Evolutionary conservation across 495 filamentous ascomycete genomes (phyloP).

Genomic region (Amniculicola lignicola): DNA sequence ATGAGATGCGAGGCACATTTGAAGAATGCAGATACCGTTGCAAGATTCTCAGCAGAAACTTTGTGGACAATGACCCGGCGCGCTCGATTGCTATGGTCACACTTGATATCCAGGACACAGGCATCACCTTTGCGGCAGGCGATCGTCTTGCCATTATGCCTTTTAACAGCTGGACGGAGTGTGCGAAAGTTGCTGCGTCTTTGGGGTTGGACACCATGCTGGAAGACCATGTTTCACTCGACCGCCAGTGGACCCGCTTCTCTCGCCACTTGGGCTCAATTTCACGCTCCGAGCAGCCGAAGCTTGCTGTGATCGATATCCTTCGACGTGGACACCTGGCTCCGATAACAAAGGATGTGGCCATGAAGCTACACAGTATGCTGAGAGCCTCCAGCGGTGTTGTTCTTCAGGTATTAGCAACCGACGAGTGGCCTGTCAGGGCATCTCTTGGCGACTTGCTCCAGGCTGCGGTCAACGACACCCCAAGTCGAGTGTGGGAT

Average conservation of each 20-base stretch:
- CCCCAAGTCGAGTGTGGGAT: conserved; percentile 48
- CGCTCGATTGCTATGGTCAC: conserved; percentile 48
- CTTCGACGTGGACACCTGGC: conserved; percentile 48
- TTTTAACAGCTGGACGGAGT: conserved; percentile 49
- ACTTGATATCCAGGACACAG: conserved; percentile 48
- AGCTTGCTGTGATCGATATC: conserved; percentile 48
- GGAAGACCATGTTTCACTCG: conserved; percentile 40
- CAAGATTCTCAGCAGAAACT: conserved; percentile 43
- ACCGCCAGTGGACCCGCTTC: conserved; percentile 47
- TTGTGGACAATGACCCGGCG: conserved; percentile 46
- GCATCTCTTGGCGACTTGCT: conserved; percentile 49
- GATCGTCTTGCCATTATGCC: conserved; percentile 53
- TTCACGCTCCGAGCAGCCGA: conserved; percentile 19
- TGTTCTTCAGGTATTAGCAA: conserved; percentile 49
- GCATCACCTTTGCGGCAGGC: conserved; percentile 50
- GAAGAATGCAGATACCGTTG: conserved; percentile 50
- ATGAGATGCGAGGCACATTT: conserved; percentile 52
- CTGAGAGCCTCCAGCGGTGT: conserved; percentile 49
- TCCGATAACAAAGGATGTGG: conserved; percentile 50
- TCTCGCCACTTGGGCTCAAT: conserved; percentile 44
- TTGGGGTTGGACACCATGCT: conserved; percentile 42
- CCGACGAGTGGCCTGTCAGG: conserved; percentile 49
- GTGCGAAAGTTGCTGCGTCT: conserved; percentile 48
- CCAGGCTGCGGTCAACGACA: conserved; percentile 45
- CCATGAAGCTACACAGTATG: conserved; percentile 44